Evolutionary conservation across 495 filamentous ascomycete genomes (phyloP).

Genomic region (Penicillium cinerascens): DNA sequence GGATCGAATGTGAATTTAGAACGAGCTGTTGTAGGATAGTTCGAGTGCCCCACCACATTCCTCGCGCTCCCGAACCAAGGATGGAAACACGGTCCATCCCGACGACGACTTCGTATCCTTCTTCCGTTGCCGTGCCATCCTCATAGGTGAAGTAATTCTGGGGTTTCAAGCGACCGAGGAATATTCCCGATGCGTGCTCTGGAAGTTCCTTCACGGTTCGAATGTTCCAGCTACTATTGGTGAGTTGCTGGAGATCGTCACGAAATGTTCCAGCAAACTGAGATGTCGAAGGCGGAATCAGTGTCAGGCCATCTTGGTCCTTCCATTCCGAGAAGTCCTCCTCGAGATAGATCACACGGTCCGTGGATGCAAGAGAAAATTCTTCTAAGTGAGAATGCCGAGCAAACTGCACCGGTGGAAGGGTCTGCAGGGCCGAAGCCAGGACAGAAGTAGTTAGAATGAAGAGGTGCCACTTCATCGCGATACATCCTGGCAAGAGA

Average conservation of each 20-base stretch:
- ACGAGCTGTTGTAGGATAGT: conserved; percentile 48
- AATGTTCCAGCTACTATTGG: conserved; percentile 28
- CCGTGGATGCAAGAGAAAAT: conserved; percentile 11
- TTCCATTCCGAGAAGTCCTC: conserved; percentile 15
- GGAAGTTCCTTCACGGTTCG: conserved; percentile 22
- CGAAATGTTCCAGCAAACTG: conserved; percentile 49
- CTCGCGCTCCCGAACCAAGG: conserved; percentile 45
- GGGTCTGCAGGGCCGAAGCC: conserved; percentile 18
- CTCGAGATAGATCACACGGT: conserved; percentile 23
- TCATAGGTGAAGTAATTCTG: conserved; percentile 39
- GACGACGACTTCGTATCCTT: conserved; percentile 46
- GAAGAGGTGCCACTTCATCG: conserved; percentile 14
- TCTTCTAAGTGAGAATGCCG: neutral
- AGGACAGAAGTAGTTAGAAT: conserved; percentile 2
- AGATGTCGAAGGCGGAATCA: conserved; percentile 49
- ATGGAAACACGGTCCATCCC: conserved; percentile 30
- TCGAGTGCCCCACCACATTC: conserved; percentile 56
- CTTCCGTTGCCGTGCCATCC: conserved; percentile 41
- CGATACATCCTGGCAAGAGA: neutral
- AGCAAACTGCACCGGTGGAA: conserved; percentile 11
- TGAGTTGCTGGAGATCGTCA: conserved; percentile 40
- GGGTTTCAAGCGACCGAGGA: conserved; percentile 20
- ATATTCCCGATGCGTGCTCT: conserved; percentile 26
- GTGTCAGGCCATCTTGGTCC: conserved; percentile 42
- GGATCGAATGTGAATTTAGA: conserved; percentile 27